These are phyloP conservation scores for Gynostemma pentaphyllum DNA, from an alignment of 306 rosid genomes.

Conservation along the genomic window DNA sequence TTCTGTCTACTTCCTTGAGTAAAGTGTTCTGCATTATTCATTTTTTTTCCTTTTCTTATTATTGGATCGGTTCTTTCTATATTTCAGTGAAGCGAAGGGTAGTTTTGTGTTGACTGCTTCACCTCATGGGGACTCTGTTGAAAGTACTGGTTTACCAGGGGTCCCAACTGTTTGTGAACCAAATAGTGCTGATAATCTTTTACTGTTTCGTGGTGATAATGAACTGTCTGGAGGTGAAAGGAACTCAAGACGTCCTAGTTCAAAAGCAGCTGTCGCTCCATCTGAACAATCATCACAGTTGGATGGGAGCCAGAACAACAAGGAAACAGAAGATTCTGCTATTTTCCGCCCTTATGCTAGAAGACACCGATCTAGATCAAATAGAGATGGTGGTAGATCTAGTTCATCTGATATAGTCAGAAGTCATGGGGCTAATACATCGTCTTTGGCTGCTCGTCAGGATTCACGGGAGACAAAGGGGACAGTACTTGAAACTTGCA, in stretches of 20 bases:
- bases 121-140: conserved; percentile 96
- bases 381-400: conserved; percentile 57
- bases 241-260: conserved; percentile 43
- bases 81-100: conserved; percentile 87
- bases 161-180: conserved; percentile 72
- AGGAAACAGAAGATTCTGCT: conserved; percentile 90
- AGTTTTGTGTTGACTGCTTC: conserved; percentile 96
- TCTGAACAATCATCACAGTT: conserved; percentile 84
- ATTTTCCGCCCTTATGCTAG: conserved; percentile 93
- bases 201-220: conserved; percentile 68
- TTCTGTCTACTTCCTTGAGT: conserved; percentile 8
- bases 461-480: conserved; percentile 50
- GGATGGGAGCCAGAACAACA: conserved; percentile 70
- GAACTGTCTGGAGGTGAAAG: conserved; percentile 57
- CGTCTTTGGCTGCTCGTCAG: conserved; percentile 36
- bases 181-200: conserved; percentile 90
- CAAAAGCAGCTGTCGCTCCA: conserved; percentile 47
- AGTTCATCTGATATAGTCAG: conserved; percentile 25
- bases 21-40: conserved; percentile 10
- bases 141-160: conserved; percentile 91
- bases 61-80: conserved; percentile 12
- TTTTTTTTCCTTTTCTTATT: conserved; percentile 3
- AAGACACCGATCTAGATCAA: conserved; percentile 81
- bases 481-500: conserved; percentile 34
- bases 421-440: conserved; percentile 25